Base-by-base conservation (phyloP, 208 protist species). In the Lotmaria passim region DNA sequence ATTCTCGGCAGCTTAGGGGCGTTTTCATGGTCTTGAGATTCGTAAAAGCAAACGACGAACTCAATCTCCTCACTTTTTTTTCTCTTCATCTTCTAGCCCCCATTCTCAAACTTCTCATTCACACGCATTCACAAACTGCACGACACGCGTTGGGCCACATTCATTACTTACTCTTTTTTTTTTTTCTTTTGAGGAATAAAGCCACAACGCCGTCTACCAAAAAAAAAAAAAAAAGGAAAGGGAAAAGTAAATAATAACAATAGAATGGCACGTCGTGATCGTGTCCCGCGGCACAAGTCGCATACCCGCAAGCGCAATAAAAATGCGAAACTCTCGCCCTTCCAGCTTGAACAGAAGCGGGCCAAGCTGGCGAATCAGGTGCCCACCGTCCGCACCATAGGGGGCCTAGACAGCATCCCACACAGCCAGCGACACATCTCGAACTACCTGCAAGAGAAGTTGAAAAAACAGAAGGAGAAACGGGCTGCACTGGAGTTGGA, bases 291-390 rank as follows among this genome's bases (percentile, higher is more conserved):
- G 17, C 84, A 81, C 66, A 96, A 96, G 79, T 87, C 82, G 65
- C 82, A 87, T 67, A 68, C 65, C 11, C 67, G 69, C 30, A 84
- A 88, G 57, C 75, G 85, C 21, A 96, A 96, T 76, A 86, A 91
- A 57, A 96, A 96, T 47, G 86, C 90, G 7, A 96, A 96, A 69
- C 75, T 96, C 2, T 96, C 90, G 0, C 90, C 90, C 7, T 96
- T 91, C 48, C 90, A 96, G 70, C 84, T 86, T 0, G 87, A 96
- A 63, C 79, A 86, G 61, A 87, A 86, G 78, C 83, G 86, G 3
- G 50, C 48, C 0, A 83, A 86, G 63, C 48, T 93, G 38, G 88
- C 87, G 7, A 96, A 96, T 62, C 90, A 96, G 60, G 77, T 85
- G 14, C 90, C 90, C 12, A 90, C 78, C 0, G 47, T 70, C 0